phyloP scores from a whole-genome alignment of 768 basidiomycete species.

The Sarcodon sp. region DNA sequence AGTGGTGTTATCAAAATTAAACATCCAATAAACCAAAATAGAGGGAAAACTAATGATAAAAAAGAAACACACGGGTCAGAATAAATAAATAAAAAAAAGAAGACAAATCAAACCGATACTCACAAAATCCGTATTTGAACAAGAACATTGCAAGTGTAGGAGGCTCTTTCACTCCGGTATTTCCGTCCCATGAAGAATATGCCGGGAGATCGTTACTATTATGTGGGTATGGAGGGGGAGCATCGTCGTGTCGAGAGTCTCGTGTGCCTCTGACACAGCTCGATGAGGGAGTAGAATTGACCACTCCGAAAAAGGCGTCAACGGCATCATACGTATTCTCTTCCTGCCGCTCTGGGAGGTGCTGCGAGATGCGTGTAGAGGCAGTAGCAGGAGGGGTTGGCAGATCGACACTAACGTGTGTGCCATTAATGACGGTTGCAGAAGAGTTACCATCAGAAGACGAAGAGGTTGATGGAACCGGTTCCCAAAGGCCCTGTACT shows the following conservation, averaged over 20 bases:
- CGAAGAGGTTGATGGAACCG: slow-evolving; percentile 4
- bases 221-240: slow-evolving; percentile 18
- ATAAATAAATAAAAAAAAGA: background rate
- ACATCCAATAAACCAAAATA: slow-evolving; percentile 31
- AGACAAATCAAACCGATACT: slow-evolving; percentile 10
- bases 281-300: slow-evolving; percentile 6
- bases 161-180: slow-evolving; percentile 17
- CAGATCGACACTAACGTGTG: background rate
- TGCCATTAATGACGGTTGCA: slow-evolving; percentile 3
- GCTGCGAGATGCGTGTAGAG: slow-evolving; percentile 2
- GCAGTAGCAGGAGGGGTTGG: background rate
- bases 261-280: slow-evolving; percentile 10
- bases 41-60: slow-evolving; percentile 28
- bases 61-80: background rate
- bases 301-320: slow-evolving; percentile 18
- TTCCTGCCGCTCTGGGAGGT: background rate
- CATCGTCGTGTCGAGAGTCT: slow-evolving; percentile 20
- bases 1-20: slow-evolving; percentile 28
- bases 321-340: slow-evolving; percentile 6
- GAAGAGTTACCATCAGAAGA: slow-evolving; percentile 5
- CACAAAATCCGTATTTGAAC: slow-evolving; percentile 38
- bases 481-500: slow-evolving; percentile 5
- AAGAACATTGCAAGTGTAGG: slow-evolving; percentile 31
- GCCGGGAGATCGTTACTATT: slow-evolving; percentile 17
- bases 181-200: slow-evolving; percentile 12